Conservation (phyloP, 768 basidiomycete genomes). For the Lentinula sp. region DNA sequence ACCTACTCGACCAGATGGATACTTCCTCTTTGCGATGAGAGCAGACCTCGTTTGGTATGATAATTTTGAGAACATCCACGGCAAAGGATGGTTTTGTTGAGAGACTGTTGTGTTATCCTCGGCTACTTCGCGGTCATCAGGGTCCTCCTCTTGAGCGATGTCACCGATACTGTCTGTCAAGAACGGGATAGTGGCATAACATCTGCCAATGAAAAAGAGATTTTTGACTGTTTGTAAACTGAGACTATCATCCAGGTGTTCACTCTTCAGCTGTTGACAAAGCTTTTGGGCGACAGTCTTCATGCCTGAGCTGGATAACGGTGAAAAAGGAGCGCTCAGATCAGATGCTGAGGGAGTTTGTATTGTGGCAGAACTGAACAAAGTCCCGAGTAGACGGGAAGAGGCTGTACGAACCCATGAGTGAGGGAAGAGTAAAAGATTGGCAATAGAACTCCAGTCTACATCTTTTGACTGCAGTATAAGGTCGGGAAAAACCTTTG, state of each 20-base stretch:
- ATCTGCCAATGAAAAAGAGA: conserved; percentile 86
- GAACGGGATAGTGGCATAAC: conserved; percentile 49
- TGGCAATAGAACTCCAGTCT: conserved; percentile 56
- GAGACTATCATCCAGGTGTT: conserved; percentile 66
- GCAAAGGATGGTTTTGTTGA: conserved; percentile 46
- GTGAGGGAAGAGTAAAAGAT: conserved; percentile 82
- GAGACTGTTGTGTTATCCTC: conserved; percentile 21
- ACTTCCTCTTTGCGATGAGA: conserved; percentile 63
- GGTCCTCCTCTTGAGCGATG: conserved; percentile 21
- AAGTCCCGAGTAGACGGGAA: conserved; percentile 64
- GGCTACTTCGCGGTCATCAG: conserved; percentile 16
- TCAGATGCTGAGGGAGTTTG: conserved; percentile 22
- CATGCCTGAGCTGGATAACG: conserved; percentile 52
- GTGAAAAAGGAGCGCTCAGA: conserved; percentile 20
- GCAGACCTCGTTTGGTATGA: conserved; percentile 82
- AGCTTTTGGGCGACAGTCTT: conserved; percentile 68
- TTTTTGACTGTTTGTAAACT: conserved; percentile 88
- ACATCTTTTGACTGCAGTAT: conserved; percentile 40
- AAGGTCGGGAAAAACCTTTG: conserved; percentile 50
- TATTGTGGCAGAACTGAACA: conserved; percentile 53
- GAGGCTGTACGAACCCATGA: conserved; percentile 88
- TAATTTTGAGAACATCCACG: conserved; percentile 93
- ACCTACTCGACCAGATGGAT: conserved; percentile 39
- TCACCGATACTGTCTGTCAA: conserved; percentile 22
- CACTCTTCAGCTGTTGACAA: conserved; percentile 75